Percentiles rank a stretch among this genome's conserved stretches.
Conservation (phyloP, 192 early-diverging fungal genomes). For the Coemansia sp. region DNA sequence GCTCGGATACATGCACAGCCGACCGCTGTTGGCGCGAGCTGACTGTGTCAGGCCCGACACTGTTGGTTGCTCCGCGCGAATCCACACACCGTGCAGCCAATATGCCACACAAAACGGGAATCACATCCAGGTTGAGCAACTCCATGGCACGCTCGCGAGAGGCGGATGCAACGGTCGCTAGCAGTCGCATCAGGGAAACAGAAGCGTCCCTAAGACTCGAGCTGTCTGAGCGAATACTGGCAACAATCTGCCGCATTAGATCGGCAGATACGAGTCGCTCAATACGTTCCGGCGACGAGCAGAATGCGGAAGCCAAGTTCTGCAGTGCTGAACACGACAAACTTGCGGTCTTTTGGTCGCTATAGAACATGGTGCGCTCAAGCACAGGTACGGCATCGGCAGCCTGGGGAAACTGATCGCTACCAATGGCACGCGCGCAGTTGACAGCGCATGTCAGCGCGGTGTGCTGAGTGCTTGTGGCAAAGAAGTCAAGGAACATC, state of each 20-base stretch:
- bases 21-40: not conserved
- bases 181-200: slow-evolving; percentile 17
- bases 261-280: slow-evolving; percentile 59
- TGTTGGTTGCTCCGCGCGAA: not conserved
- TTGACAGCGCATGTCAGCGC: slow-evolving; percentile 75
- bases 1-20: slow-evolving; percentile 15
- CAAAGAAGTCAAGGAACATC: slow-evolving; percentile 89
- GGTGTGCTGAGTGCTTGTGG: slow-evolving; percentile 76
- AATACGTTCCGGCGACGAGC: slow-evolving; percentile 51
- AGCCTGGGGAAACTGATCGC: slow-evolving; percentile 58
- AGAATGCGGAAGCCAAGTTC: slow-evolving; percentile 63
- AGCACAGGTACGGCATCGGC: slow-evolving; percentile 69
- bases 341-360: slow-evolving; percentile 74
- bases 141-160: slow-evolving; percentile 18
- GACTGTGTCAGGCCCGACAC: not conserved
- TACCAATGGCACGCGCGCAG: slow-evolving; percentile 57
- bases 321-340: slow-evolving; percentile 63
- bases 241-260: slow-evolving; percentile 59
- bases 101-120: slow-evolving; percentile 10
- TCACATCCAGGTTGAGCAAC: slow-evolving; percentile 17
- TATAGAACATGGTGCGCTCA: slow-evolving; percentile 64
- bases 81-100: not conserved
- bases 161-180: slow-evolving; percentile 8
- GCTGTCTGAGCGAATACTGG: slow-evolving; percentile 53
- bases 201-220: slow-evolving; percentile 15